A percentile compares a stretch with the other conserved stretches of the same genome.
These are phyloP conservation scores for Vigna angularis DNA, from an alignment of 306 rosid species.

Conservation along the genomic window DNA sequence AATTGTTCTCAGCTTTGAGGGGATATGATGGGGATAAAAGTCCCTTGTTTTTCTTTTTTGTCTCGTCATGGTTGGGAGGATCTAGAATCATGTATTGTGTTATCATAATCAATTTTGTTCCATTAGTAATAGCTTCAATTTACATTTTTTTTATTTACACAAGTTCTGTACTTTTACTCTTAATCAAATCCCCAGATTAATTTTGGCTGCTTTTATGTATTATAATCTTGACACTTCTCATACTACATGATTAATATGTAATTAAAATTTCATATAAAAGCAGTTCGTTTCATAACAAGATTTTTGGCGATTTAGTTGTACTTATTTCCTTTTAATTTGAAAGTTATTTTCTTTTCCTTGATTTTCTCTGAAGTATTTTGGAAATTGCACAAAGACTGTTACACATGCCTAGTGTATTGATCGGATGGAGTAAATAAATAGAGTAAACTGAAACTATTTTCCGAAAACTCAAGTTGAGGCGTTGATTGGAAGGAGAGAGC, in stretches of 20 bases:
- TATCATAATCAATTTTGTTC: constrained; percentile 55
- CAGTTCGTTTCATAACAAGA: not conserved
- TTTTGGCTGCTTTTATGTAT: not conserved
- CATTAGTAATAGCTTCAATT: constrained; percentile 51
- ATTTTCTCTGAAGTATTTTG: not conserved
- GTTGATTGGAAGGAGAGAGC: not conserved
- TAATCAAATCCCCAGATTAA: not conserved
- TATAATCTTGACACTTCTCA: not conserved
- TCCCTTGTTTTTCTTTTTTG: constrained; percentile 40
- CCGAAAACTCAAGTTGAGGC: not conserved
- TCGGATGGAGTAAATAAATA: not conserved
- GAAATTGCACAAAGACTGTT: not conserved
- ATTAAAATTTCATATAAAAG: not conserved
- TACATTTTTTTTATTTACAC: constrained; percentile 42
- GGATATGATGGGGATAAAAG: constrained; percentile 44
- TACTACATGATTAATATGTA: not conserved
- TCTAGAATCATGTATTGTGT: constrained; percentile 63
- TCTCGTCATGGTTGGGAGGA: constrained; percentile 53
- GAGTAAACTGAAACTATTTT: not conserved
- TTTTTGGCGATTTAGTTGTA: not conserved
- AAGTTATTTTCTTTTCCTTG: not conserved
- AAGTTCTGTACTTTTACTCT: not conserved
- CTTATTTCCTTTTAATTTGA: not conserved
- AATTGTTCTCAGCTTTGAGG: constrained; percentile 52
- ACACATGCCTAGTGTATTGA: not conserved